Evolutionary conservation across 768 basidiomycete species (phyloP).

Genomic region (Xerocomellus amylosporus): DNA sequence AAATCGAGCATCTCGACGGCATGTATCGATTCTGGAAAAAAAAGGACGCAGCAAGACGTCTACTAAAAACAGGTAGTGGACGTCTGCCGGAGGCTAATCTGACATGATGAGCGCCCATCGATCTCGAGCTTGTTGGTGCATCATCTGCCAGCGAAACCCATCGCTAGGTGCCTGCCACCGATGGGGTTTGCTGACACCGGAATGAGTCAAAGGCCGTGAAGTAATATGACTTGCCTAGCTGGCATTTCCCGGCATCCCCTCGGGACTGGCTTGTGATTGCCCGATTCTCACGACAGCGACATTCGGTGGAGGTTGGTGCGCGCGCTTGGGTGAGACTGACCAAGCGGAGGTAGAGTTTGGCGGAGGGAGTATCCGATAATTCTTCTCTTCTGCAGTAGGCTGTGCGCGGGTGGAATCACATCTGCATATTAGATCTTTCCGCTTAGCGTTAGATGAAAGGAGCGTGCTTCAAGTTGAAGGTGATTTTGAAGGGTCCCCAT

Average conservation of each 20-base stretch:
- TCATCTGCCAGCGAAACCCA: constrained; percentile 23
- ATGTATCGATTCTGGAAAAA: constrained; percentile 1
- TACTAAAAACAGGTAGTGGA: constrained; percentile 13
- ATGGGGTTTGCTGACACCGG: constrained; percentile 13
- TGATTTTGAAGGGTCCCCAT: constrained; percentile 24
- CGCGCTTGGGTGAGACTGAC: not conserved
- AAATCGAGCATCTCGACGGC: constrained; percentile 12
- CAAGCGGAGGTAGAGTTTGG: constrained; percentile 15
- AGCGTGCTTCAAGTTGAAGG: constrained; percentile 28
- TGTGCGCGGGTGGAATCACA: constrained; percentile 29
- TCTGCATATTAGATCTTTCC: constrained; percentile 35
- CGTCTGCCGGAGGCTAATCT: constrained; percentile 23
- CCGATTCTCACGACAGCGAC: constrained; percentile 15
- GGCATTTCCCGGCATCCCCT: constrained; percentile 21
- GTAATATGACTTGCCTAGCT: constrained; percentile 22
- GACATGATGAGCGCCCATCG: constrained; percentile 15
- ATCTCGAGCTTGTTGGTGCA: constrained; percentile 20
- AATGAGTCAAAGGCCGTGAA: constrained; percentile 13
- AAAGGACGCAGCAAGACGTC: constrained; percentile 10
- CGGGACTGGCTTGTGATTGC: constrained; percentile 11
- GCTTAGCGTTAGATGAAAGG: constrained; percentile 37
- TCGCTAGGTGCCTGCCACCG: constrained; percentile 18
- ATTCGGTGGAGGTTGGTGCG: not conserved
- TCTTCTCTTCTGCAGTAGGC: constrained; percentile 14
- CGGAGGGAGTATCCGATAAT: constrained; percentile 8